These are phyloP conservation scores for Millerago galiae DNA, from an alignment of 805 yeast species.

Conservation along the genomic window DNA sequence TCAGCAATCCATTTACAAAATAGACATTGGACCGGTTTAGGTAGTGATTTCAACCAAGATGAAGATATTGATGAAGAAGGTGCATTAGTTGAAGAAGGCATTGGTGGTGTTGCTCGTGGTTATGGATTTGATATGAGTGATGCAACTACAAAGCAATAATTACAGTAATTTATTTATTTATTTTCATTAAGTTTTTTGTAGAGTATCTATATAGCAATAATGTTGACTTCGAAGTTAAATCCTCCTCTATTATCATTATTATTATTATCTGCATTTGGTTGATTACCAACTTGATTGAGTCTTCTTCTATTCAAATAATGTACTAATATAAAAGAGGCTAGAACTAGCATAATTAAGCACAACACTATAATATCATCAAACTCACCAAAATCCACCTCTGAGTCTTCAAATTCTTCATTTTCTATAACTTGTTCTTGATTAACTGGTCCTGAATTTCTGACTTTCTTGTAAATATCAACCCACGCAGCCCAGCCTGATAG, in stretches of 20 bases:
- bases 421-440: not conserved
- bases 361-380: not conserved
- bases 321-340: not conserved
- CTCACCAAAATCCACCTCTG: not conserved
- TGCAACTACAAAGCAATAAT: not conserved
- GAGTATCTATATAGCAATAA: constrained; percentile 2
- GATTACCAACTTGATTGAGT: not conserved
- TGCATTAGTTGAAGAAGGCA: constrained; percentile 76
- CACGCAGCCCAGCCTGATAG: constrained; percentile 22
- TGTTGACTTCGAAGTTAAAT: constrained; percentile 1
- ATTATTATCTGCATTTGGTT: not conserved
- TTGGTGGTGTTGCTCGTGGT: constrained; percentile 85
- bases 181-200: too few species aligned
- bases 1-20: constrained; percentile 72
- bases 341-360: not conserved
- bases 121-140: constrained; percentile 41
- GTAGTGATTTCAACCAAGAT: constrained; percentile 60
- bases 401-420: not conserved
- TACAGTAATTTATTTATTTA: too few species aligned
- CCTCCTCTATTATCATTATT: not conserved
- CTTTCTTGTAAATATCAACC: constrained; percentile 4
- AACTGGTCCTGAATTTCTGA: not conserved
- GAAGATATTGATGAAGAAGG: constrained; percentile 46
- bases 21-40: constrained; percentile 84
- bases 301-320: constrained; percentile 1